These are phyloP conservation scores for Blastocystis sp. DNA, from an alignment of 352 stramenopile species.

Conservation along the genomic window DNA sequence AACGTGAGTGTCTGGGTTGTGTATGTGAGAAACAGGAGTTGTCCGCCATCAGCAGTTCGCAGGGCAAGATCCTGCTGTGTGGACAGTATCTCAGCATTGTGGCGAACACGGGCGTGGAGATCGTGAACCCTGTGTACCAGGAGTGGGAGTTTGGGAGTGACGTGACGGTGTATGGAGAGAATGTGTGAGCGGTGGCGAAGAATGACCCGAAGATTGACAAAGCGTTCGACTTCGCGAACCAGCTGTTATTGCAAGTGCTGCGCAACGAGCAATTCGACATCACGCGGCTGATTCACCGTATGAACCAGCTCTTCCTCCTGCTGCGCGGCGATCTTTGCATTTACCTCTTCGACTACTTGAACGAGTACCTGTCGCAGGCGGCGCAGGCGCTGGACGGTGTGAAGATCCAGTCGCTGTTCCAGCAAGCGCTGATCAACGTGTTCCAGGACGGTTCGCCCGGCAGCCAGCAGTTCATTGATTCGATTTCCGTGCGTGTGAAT, in stretches of 20 bases:
- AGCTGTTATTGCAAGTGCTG: constrained; percentile 27
- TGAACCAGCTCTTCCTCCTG: constrained; percentile 44
- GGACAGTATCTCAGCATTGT: constrained; percentile 59
- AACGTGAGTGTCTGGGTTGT: not conserved
- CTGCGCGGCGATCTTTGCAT: constrained; percentile 34
- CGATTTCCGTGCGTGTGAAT: not conserved
- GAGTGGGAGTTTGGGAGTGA: constrained; percentile 31
- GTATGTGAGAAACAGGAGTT: not conserved
- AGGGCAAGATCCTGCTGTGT: constrained; percentile 46
- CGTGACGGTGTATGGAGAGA: constrained; percentile 43
- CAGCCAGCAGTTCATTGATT: constrained; percentile 21
- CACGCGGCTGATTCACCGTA: not conserved
- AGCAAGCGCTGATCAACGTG: not conserved
- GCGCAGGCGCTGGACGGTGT: not conserved
- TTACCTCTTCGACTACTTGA: constrained; percentile 13
- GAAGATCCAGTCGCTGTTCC: constrained; percentile 31
- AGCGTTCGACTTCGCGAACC: constrained; percentile 54
- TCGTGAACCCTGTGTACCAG: constrained; percentile 5
- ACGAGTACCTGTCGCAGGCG: constrained; percentile 9
- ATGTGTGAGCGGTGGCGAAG: not conserved
- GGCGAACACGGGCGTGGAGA: not conserved
- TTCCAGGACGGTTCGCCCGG: not conserved
- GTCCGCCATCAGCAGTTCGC: constrained; percentile 13
- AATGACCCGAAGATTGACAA: constrained; percentile 33
- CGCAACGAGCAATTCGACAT: constrained; percentile 42